These are phyloP conservation scores for Funneliformis geosporum DNA, from an alignment of 192 early-diverging fungal genomes.

Conservation along the genomic window DNA sequence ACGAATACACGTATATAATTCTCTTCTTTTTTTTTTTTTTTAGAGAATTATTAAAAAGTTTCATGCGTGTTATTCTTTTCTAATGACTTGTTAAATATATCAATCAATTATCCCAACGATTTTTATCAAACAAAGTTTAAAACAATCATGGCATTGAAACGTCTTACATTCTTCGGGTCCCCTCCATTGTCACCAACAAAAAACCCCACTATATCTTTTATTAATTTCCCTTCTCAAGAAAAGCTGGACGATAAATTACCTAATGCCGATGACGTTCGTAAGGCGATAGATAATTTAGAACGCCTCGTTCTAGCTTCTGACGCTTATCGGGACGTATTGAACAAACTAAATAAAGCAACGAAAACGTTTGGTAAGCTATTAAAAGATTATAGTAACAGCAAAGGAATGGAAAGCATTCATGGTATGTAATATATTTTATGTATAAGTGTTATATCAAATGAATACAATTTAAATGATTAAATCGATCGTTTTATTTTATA, in stretches of 20 bases:
- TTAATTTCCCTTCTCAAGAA: not conserved
- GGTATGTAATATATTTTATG: constrained; percentile 31
- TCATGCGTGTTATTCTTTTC: too few relatives aligned
- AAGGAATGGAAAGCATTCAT: constrained; percentile 47
- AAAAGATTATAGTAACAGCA: constrained; percentile 46
- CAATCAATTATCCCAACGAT: not conserved
- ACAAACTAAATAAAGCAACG: constrained; percentile 41
- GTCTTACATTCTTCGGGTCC: constrained; percentile 9
- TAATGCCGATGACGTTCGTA: constrained; percentile 35
- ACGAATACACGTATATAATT: too few relatives aligned
- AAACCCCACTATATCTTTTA: not conserved
- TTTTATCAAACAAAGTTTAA: not conserved
- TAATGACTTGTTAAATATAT: too few relatives aligned
- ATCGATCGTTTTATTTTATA: constrained; percentile 5
- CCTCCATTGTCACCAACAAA: constrained; percentile 9
- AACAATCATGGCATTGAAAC: constrained; percentile 24
- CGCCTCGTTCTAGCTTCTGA: constrained; percentile 44
- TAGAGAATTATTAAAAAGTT: too few relatives aligned
- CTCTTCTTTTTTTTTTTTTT: too few relatives aligned
- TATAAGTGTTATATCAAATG: not conserved
- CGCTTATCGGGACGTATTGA: constrained; percentile 41
- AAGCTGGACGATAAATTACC: not conserved
- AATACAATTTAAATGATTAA: not conserved
- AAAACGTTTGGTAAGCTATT: constrained; percentile 42
- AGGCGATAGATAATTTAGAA: constrained; percentile 40